Evolutionary conservation across 2,329 filamentous ascomycete species (phyloP), one percentile per base, ranked within the genome.

Genomic region (Phaeosphaeria sp.): DNA sequence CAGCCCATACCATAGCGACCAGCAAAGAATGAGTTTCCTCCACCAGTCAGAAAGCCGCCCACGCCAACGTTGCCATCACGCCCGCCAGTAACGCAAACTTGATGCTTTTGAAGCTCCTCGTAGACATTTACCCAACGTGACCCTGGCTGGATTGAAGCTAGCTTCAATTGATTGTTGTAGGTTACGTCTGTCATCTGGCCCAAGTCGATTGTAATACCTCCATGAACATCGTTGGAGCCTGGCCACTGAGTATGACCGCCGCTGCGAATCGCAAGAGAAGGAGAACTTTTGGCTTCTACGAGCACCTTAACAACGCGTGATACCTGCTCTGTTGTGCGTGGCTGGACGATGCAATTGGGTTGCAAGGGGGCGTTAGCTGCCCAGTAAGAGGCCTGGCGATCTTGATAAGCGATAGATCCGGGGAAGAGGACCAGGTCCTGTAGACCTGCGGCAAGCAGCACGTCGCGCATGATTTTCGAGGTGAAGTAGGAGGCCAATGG

Each of bases 21-120:
- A 2, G 60, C 56, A 52, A 62, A 63, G 51, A 49, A 58, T 1
- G 56, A 63, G 11, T 67, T 53, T 15, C 62, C 62, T n/a, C 58
- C 55, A 56, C 79, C 60, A 41, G 62, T 54, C 22, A 61, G 73
- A 50, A 79, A 46, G 3, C 64, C 64, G 30, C 49, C 58, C 13
- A 67, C 64, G 4, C 63, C 64, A 36, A 67, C 58, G 11, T 50
- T 46, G 10, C 43, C 30, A 6, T 50, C 46, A 5, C 64, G 52
- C 11, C 59, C 60, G 5, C 63, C 64, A 21, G 58, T 30, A 7
- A 60, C 61, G 36, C 23, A 50, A 15, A 64, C 4, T 15, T 46
- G 15, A 22, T 55, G 30, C 9, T 30, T 7, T n/a, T 51, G 11
- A 9, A 51, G 22, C 5, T 4, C 33, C 11, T 25, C 21, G 21